Conservation (phyloP, 2,329 filamentous ascomycete genomes). For the Lizonia empirigonia region DNA sequence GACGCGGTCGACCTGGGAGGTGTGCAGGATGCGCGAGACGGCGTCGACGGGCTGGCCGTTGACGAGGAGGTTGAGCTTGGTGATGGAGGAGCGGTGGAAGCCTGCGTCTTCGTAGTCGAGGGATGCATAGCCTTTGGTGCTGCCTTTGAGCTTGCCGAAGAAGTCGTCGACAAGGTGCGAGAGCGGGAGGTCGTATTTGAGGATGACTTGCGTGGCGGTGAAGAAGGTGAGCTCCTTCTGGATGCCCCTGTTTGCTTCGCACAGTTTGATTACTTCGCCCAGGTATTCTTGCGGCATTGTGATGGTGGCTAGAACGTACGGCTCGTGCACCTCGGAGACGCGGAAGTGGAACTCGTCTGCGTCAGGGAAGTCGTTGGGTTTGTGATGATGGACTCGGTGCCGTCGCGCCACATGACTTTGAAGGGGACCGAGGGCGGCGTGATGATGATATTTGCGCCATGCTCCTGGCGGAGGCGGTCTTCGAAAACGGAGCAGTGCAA, state of each 20-base stretch:
- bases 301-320: slow-evolving; percentile 81
- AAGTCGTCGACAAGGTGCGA: slow-evolving; percentile 94
- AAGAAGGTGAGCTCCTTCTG: slow-evolving; percentile 92
- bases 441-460: slow-evolving; percentile 93
- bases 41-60: slow-evolving; percentile 95
- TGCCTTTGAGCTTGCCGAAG: slow-evolving; percentile 93
- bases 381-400: slow-evolving; percentile 77
- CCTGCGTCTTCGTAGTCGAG: slow-evolving; percentile 96
- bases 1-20: slow-evolving; percentile 77
- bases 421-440: slow-evolving; percentile 95
- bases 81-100: slow-evolving; percentile 78
- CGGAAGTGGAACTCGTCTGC: slow-evolving; percentile 61
- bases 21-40: slow-evolving; percentile 86
- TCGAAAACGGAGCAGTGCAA: slow-evolving; percentile 99
- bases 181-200: slow-evolving; percentile 88
- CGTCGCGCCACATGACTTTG: slow-evolving; percentile 78
- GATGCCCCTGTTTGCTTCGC: slow-evolving; percentile 84
- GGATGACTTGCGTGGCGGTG: slow-evolving; percentile 86
- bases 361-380: slow-evolving; percentile 88
- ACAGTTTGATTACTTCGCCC: slow-evolving; percentile 92
- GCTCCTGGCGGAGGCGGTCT: slow-evolving; percentile 90
- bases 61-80: slow-evolving; percentile 90
- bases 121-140: slow-evolving; percentile 92
- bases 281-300: slow-evolving; percentile 94
- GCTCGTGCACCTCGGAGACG: slow-evolving; percentile 69